Conservation (phyloP, 495 filamentous ascomycete species). For the Darksidea phi region DNA sequence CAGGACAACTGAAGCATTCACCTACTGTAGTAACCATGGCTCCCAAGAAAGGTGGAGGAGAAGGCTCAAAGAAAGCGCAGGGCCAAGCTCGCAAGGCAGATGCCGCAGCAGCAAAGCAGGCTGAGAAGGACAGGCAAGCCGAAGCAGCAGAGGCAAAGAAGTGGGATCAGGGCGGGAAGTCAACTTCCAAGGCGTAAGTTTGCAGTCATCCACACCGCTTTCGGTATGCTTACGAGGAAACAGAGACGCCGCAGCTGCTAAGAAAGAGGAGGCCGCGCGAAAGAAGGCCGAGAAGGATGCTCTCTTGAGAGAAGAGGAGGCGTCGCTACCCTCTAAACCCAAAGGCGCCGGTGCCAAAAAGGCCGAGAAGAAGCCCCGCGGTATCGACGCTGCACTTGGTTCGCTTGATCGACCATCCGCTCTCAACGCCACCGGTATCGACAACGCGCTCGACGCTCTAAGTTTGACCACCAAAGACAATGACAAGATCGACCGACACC, state of each 20-base stretch:
- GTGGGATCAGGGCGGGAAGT: constrained; percentile 85
- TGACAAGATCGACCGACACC: constrained; percentile 77
- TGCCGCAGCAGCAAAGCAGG: constrained; percentile 72
- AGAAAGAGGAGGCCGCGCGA: constrained; percentile 78
- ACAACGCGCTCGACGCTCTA: constrained; percentile 84
- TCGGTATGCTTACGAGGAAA: constrained; percentile 7
- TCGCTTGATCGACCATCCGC: constrained; percentile 48
- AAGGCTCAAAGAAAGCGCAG: constrained; percentile 81
- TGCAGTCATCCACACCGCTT: constrained; percentile 6
- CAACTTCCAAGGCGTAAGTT: constrained; percentile 76
- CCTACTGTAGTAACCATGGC: constrained; percentile 45
- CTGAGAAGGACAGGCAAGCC: constrained; percentile 65
- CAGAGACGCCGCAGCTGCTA: constrained; percentile 80
- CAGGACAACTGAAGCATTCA: background rate
- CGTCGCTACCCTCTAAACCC: constrained; percentile 54
- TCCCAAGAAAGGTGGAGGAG: constrained; percentile 59
- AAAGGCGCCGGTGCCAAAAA: constrained; percentile 62
- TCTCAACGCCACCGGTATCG: constrained; percentile 80
- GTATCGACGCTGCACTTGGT: constrained; percentile 44
- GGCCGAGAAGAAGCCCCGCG: constrained; percentile 65
- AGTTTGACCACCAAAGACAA: constrained; percentile 56
- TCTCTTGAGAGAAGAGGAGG: constrained; percentile 79
- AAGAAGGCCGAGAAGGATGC: constrained; percentile 90
- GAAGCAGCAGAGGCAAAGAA: constrained; percentile 68
- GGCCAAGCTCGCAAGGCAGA: constrained; percentile 95